phyloP scores from a whole-genome alignment of 1,284 basidiomycete genomes.

The Rhodotorula mucilaginosa region DNA sequence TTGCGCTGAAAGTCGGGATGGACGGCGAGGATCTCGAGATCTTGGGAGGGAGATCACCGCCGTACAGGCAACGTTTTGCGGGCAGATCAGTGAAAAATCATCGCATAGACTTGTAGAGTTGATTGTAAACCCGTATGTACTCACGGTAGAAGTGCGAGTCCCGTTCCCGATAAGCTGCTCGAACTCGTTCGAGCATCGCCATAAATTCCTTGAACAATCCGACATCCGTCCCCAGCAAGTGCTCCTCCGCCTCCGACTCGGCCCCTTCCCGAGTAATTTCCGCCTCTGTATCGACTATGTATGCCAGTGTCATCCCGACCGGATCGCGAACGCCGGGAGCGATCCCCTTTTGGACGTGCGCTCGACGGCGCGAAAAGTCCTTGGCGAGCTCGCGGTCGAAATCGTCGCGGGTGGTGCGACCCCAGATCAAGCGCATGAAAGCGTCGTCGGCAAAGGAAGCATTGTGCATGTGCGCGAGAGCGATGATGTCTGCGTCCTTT shows the following conservation, averaged over 20 bases:
- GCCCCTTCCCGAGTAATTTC: too few relatives aligned
- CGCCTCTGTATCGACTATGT: background rate
- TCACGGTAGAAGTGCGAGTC: background rate
- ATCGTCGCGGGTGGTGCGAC: background rate
- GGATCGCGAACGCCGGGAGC: background rate
- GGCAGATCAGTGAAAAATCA: too few relatives aligned
- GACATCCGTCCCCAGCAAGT: background rate
- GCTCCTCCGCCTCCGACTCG: background rate
- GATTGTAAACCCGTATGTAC: too few relatives aligned
- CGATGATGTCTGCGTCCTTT: background rate
- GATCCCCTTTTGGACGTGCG: background rate
- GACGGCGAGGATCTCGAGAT: constrained; percentile 2
- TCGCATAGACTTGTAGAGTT: too few relatives aligned
- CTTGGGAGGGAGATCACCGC: background rate
- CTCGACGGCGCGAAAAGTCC: background rate
- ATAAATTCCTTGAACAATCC: background rate
- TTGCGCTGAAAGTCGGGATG: background rate
- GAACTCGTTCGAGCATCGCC: background rate
- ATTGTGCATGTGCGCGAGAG: background rate
- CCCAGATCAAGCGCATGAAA: background rate
- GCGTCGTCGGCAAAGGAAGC: background rate
- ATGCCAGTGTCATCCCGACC: background rate
- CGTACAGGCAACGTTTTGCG: too few relatives aligned
- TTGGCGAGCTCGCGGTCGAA: background rate
- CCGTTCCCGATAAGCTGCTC: background rate